Conservation (phyloP, 2,329 filamentous ascomycete species). For the Ceratocystis variospora region DNA sequence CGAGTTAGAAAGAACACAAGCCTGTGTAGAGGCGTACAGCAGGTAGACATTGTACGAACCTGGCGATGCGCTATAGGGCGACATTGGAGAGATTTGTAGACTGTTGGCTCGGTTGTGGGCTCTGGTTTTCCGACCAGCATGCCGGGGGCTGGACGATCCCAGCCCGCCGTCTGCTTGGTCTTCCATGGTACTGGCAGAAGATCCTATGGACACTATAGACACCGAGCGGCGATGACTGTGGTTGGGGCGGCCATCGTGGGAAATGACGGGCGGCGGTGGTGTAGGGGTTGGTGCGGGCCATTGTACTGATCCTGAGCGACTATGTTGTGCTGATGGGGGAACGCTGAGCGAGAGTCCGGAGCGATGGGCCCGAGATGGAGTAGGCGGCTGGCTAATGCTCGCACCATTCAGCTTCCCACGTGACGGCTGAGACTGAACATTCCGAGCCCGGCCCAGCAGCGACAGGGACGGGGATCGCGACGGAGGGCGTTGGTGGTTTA, state of each 20-base stretch:
- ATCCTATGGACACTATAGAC: conserved; percentile 68
- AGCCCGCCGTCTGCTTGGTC: conserved; percentile 27
- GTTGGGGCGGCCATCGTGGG: conserved; percentile 23
- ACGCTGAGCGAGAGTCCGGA: conserved; percentile 52
- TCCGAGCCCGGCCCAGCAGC: conserved; percentile 28
- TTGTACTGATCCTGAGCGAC: conserved; percentile 35
- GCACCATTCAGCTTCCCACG: conserved; percentile 24
- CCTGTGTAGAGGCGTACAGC: no score
- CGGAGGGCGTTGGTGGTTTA: conserved; percentile 28
- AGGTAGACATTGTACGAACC: conserved; percentile 26
- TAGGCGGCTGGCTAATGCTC: conserved; percentile 28
- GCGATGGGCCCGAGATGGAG: conserved; percentile 43
- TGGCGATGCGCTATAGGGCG: conserved; percentile 29
- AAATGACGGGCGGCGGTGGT: conserved; percentile 21
- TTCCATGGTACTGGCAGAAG: conserved; percentile 35
- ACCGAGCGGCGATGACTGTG: conserved; percentile 54
- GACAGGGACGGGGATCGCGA: conserved; percentile 31
- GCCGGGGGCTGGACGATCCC: conserved; percentile 12
- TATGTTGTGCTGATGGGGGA: conserved; percentile 33
- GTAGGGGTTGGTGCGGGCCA: conserved; percentile 30
- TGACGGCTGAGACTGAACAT: conserved; percentile 34
- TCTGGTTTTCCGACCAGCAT: conserved; percentile 23
- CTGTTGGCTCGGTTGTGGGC: conserved; percentile 69
- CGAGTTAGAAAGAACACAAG: background rate
- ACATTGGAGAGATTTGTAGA: conserved; percentile 52